These are phyloP conservation scores for Guyanaporus albipodus DNA, from an alignment of 768 basidiomycete genomes.

Conservation along the genomic window DNA sequence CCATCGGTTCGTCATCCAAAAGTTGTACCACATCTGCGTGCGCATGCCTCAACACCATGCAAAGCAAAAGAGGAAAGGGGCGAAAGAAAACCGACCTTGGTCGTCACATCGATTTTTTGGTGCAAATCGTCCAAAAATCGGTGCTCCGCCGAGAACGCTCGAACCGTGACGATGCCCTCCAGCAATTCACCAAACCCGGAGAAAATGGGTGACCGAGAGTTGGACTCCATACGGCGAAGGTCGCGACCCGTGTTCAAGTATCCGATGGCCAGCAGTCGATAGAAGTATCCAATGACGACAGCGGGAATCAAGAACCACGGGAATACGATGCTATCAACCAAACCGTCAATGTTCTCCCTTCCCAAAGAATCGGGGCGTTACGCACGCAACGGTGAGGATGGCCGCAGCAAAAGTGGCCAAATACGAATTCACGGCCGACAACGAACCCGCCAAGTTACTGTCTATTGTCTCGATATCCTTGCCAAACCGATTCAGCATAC, in stretches of 20 bases:
- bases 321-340: slow-evolving; percentile 53
- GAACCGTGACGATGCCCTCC: slow-evolving; percentile 88
- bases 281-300: slow-evolving; percentile 64
- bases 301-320: slow-evolving; percentile 83
- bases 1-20: slow-evolving; percentile 92
- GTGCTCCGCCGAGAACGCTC: slow-evolving; percentile 82
- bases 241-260: slow-evolving; percentile 81
- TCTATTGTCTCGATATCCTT: slow-evolving; percentile 90
- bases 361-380: slow-evolving; percentile 6
- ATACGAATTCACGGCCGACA: slow-evolving; percentile 75
- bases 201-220: slow-evolving; percentile 79
- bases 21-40: slow-evolving; percentile 69
- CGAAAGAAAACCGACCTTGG: slow-evolving; percentile 44
- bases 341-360: slow-evolving; percentile 4
- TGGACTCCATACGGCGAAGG: slow-evolving; percentile 87
- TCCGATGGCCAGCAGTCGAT: slow-evolving; percentile 64
- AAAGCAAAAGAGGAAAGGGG: background rate
- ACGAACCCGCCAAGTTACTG: slow-evolving; percentile 57
- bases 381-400: slow-evolving; percentile 66
- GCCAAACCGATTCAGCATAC: slow-evolving; percentile 84
- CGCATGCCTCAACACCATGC: background rate
- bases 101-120: slow-evolving; percentile 71
- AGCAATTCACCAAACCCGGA: slow-evolving; percentile 79
- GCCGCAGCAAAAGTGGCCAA: slow-evolving; percentile 76
- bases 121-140: slow-evolving; percentile 76